These are phyloP conservation scores for Arabidopsis arenosa DNA, from an alignment of 345 rosid genomes.

Conservation along the genomic window DNA sequence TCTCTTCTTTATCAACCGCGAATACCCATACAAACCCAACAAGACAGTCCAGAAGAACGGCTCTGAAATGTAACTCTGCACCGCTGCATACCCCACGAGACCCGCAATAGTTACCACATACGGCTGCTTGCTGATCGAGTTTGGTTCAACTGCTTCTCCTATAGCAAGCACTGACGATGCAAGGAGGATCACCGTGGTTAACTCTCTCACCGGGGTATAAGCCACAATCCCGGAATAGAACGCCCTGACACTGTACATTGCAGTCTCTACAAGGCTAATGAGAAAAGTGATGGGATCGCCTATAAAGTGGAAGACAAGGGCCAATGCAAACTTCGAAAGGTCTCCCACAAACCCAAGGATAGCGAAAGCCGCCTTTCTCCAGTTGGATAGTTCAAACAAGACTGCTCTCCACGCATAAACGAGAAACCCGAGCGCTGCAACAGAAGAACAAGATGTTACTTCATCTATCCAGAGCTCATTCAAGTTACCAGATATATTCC, in stretches of 20 bases:
- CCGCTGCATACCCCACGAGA: constrained; percentile 77
- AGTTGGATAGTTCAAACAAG: constrained; percentile 75
- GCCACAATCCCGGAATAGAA: constrained; percentile 76
- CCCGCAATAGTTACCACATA: constrained; percentile 69
- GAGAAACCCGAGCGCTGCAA: constrained; percentile 78
- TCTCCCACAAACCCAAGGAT: constrained; percentile 59
- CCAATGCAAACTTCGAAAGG: constrained; percentile 65
- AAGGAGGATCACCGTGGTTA: constrained; percentile 63
- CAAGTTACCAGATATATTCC: background rate
- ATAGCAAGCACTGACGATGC: constrained; percentile 79
- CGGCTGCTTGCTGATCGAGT: constrained; percentile 64
- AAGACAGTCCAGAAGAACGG: constrained; percentile 82
- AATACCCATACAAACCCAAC: constrained; percentile 65
- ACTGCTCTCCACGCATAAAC: constrained; percentile 86
- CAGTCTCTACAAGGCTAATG: constrained; percentile 60
- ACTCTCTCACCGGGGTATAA: constrained; percentile 70
- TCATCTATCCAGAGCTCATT: background rate
- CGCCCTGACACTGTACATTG: constrained; percentile 59
- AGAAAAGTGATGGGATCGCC: constrained; percentile 77
- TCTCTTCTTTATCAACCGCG: constrained; percentile 63
- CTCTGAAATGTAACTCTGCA: constrained; percentile 74
- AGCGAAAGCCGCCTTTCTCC: constrained; percentile 58
- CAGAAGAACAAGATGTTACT: constrained; percentile 10
- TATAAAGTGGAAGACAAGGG: constrained; percentile 74
- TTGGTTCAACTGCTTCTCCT: constrained; percentile 78